Base-by-base conservation (phyloP, 257 asterid species). In the Echium plantagineum region DNA sequence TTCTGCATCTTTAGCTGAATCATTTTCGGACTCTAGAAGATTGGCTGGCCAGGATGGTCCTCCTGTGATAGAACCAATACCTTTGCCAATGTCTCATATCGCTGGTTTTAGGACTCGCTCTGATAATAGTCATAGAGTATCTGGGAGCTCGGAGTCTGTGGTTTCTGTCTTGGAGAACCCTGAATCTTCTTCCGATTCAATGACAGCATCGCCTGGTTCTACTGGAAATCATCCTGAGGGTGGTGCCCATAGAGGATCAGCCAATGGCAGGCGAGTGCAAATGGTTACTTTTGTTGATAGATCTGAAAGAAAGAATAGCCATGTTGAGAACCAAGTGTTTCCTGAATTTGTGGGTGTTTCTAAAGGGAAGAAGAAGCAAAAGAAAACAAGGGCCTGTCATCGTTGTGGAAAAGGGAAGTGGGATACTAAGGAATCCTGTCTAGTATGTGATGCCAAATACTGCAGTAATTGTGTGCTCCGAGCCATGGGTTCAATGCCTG, bases 401-500 rank as follows among this genome's bases (percentile, higher is more conserved):
- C 75, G 95, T 61, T 86, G 95, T 52, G 83, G 85, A 47, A 79
- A 72, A 67, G 64, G 71, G 60, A 65, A 47, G 24, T 61, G 71
- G 69, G 59, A 71, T 24, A 62, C 70, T 62, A 72, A 73, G 59
- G 84, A 70, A 66, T 38, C 26, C 46, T 86, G 95, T 60, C 58
- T 84, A 16, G 95, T 80, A 17, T 86, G 95, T 66, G 81, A 80
- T 57, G 84, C 81, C 15, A 79, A 73, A 76, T 86, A 86, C 76
- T 86, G 95, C 60, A 75, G 60, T 52, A 74, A 70, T 20, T 86
- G 95, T 59, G 65, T 86, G 69, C 48, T 86, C 57, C 81, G 78
- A 72, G 84, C 81, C 32, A 86, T 86, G 95, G 95, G 94, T 58
- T 71, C 87, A 24, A 86, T 86, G 95, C 90, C 95, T 5, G 95